These are phyloP conservation scores for Amanita phalloides DNA, from an alignment of 768 basidiomycete species.

Conservation along the genomic window DNA sequence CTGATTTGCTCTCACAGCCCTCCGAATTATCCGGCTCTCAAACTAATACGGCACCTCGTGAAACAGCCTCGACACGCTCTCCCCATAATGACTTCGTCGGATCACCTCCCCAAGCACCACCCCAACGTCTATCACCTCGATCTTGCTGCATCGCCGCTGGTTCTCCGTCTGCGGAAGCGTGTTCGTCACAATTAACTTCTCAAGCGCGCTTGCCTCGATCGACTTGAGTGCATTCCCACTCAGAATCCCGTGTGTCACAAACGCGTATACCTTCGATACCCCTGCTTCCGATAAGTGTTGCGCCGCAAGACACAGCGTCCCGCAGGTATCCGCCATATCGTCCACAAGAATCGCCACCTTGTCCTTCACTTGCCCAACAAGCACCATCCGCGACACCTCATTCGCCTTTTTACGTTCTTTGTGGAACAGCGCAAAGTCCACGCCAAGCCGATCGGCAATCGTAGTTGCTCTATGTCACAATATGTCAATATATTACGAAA, in stretches of 20 bases:
- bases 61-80: constrained; percentile 83
- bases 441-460: constrained; percentile 89
- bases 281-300: constrained; percentile 84
- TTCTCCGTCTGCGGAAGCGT: constrained; percentile 87
- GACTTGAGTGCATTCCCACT: constrained; percentile 78
- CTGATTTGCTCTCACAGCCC: constrained; percentile 5
- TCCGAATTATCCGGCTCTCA: background rate
- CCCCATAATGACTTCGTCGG: constrained; percentile 93
- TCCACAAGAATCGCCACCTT: constrained; percentile 94
- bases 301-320: constrained; percentile 88
- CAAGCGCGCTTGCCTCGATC: constrained; percentile 64
- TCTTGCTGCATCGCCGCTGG: constrained; percentile 57
- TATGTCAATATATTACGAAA: constrained; percentile 2
- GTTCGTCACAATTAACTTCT: constrained; percentile 97
- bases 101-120: constrained; percentile 95
- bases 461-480: constrained; percentile 70
- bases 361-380: constrained; percentile 89
- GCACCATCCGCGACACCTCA: constrained; percentile 88
- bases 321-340: constrained; percentile 98
- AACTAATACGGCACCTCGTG: constrained; percentile 79
- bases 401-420: constrained; percentile 98
- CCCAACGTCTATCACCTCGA: constrained; percentile 93
- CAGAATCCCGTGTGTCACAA: constrained; percentile 95
- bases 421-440: constrained; percentile 98
- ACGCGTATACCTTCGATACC: constrained; percentile 73